phyloP scores from a whole-genome alignment of 441 rosid species.

The Erodium chrysanthum region DNA sequence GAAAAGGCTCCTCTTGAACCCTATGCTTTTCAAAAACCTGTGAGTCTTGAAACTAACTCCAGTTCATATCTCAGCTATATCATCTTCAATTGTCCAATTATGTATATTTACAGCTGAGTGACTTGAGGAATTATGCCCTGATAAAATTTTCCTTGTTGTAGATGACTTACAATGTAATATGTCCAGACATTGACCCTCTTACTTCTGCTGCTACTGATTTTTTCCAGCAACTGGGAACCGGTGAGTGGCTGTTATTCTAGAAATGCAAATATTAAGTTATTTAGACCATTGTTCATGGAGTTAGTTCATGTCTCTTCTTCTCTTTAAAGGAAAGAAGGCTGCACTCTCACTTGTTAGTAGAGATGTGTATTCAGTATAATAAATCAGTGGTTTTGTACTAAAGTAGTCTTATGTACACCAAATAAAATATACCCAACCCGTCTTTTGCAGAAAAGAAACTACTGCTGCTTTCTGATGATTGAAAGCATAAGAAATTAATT shows the following conservation, averaged over 20 bases:
- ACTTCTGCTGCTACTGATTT: slow-evolving; percentile 90
- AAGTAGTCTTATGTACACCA: not conserved
- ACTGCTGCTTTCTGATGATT: slow-evolving; percentile 3
- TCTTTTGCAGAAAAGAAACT: not conserved
- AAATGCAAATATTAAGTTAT: slow-evolving; percentile 6
- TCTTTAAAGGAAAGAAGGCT: not conserved
- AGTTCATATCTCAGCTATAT: not conserved
- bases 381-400: not conserved
- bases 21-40: slow-evolving; percentile 79
- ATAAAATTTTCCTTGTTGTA: slow-evolving; percentile 32
- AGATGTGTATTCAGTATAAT: not conserved
- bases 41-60: slow-evolving; percentile 30
- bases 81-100: slow-evolving; percentile 9
- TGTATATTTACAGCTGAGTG: slow-evolving; percentile 8
- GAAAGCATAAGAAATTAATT: not conserved
- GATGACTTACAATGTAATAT: slow-evolving; percentile 74
- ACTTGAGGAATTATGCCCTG: slow-evolving; percentile 6
- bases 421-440: not conserved
- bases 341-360: not conserved
- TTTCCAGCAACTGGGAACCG: slow-evolving; percentile 96
- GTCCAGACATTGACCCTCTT: slow-evolving; percentile 97
- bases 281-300: not conserved
- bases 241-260: slow-evolving; percentile 29
- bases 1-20: slow-evolving; percentile 99
- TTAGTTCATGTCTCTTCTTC: not conserved